These are phyloP conservation scores for Styphnolobium japonicum DNA, from an alignment of 306 rosid species.

Conservation along the genomic window DNA sequence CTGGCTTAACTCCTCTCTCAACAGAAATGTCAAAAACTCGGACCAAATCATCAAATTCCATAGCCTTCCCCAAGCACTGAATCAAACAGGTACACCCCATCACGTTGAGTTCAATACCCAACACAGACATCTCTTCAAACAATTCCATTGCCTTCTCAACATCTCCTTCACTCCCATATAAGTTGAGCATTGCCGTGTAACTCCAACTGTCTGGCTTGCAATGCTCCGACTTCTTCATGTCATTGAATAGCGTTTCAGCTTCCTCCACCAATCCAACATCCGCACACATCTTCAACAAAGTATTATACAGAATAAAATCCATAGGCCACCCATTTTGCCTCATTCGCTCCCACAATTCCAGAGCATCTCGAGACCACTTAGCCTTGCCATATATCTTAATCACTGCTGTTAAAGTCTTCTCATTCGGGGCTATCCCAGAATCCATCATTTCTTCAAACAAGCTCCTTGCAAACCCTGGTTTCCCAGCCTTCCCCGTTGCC, in stretches of 20 bases:
- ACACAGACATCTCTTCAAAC: conserved; percentile 74
- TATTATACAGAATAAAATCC: conserved; percentile 84
- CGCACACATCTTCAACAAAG: conserved; percentile 94
- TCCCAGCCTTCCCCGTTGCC: conserved; percentile 95
- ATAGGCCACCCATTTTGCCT: conserved; percentile 71
- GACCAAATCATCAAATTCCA: conserved; percentile 61
- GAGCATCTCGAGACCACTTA: conserved; percentile 81
- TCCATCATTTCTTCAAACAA: conserved; percentile 84
- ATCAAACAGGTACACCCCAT: conserved; percentile 96
- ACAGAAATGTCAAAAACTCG: conserved; percentile 53
- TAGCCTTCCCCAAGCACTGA: conserved; percentile 85
- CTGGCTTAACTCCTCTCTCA: conserved; percentile 66
- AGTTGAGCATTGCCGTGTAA: conserved; percentile 92
- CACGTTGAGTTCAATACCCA: conserved; percentile 69
- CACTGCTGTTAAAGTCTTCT: conserved; percentile 78
- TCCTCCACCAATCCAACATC: conserved; percentile 86
- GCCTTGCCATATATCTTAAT: conserved; percentile 95
- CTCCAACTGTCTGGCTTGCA: conserved; percentile 79
- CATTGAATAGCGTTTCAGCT: conserved; percentile 76
- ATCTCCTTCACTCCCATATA: conserved; percentile 78
- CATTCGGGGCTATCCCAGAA: conserved; percentile 68
- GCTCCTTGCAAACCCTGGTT: conserved; percentile 85
- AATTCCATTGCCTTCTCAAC: conserved; percentile 64
- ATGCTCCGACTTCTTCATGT: conserved; percentile 67
- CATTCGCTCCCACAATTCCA: conserved; percentile 83